Base-by-base conservation (phyloP, 2,329 filamentous ascomycete species). In the Mycogone perniciosa region DNA sequence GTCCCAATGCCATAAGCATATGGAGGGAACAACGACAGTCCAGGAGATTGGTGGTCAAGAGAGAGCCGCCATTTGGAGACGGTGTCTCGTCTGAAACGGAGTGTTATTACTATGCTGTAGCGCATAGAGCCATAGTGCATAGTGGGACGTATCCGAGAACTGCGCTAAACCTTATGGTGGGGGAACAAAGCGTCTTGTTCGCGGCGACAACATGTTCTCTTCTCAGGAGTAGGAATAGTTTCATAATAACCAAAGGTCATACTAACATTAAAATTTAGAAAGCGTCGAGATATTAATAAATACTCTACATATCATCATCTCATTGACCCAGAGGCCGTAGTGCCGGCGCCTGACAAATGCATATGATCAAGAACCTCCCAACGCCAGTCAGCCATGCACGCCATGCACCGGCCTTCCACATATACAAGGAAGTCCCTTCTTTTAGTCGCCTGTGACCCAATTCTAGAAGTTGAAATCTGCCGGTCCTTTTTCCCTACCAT, bases 331-430 rank as follows among this genome's bases (percentile, higher is more conserved):
- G 13, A 26, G 39, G 13, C 20, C 26, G 48, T 6, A 34, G 10
- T 37, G 13, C 27, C 30, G 40, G 38, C 10, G 26, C 37, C 48
- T 13, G 9, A 37, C 43, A 27, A 42, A 46, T 38, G 35, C 27
- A 40, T 40, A 53, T 46, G 33, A 42, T 39, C 34, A 44, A 51
- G 29, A 27, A 42, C 46, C 47, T 40, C 34, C 48, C 43, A 53
- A 53, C 51, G 51, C 51, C 51, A 42, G 37, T 48, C 46, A 49
- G 40, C 40, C 35, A 45, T 49, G 41, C 42, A 35, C 38, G 11
- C 42, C 20, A 29, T 40, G 31, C 41, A 35, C 39, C 31, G 20
- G 35, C 44, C 31, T 29, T 43, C 45, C 43, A 20, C 45, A 34
- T 46, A 52, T 41, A 48, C 40, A 48, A 45, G 45, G 29, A 44